Evolutionary conservation across 2,329 filamentous ascomycete species (phyloP).

Genomic region (Fusarium humuli): DNA sequence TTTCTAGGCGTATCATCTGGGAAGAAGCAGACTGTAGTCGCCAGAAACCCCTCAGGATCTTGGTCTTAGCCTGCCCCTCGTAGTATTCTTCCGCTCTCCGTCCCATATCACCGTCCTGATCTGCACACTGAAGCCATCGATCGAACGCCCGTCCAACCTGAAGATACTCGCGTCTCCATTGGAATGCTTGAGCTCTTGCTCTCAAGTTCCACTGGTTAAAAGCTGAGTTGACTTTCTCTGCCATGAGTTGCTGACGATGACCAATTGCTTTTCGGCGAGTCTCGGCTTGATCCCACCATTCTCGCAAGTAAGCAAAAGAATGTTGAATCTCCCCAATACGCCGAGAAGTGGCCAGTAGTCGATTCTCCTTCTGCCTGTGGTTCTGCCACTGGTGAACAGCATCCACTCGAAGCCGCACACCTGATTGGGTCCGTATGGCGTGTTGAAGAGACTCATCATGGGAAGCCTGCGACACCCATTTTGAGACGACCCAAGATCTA

Average conservation of each 20-base stretch:
- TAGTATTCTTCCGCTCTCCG: slow-evolving; percentile 35
- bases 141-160: slow-evolving; percentile 45
- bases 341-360: slow-evolving; percentile 17
- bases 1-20: slow-evolving; percentile 37
- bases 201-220: slow-evolving; percentile 51
- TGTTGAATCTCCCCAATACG: slow-evolving; percentile 39
- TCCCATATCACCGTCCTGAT: slow-evolving; percentile 36
- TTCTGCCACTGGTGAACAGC: slow-evolving; percentile 43
- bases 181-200: slow-evolving; percentile 51
- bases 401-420: slow-evolving; percentile 23
- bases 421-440: slow-evolving; percentile 35
- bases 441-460: slow-evolving; percentile 22
- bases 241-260: slow-evolving; percentile 39
- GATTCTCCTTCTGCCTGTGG: slow-evolving; percentile 17
- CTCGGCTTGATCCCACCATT: slow-evolving; percentile 51
- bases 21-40: slow-evolving; percentile 20
- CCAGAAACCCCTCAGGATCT: slow-evolving; percentile 26
- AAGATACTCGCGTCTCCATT: slow-evolving; percentile 51
- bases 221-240: slow-evolving; percentile 34
- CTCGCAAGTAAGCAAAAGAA: slow-evolving; percentile 43
- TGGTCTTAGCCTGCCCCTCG: slow-evolving; percentile 26
- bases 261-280: slow-evolving; percentile 40
- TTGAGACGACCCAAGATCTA: slow-evolving; percentile 34
- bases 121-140: slow-evolving; percentile 46
- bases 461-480: slow-evolving; percentile 41